Percentiles rank a stretch among this genome's conserved stretches.
These are phyloP conservation scores for Colletotrichum tropicicola DNA, from an alignment of 2,329 filamentous ascomycete species.

Conservation along the genomic window DNA sequence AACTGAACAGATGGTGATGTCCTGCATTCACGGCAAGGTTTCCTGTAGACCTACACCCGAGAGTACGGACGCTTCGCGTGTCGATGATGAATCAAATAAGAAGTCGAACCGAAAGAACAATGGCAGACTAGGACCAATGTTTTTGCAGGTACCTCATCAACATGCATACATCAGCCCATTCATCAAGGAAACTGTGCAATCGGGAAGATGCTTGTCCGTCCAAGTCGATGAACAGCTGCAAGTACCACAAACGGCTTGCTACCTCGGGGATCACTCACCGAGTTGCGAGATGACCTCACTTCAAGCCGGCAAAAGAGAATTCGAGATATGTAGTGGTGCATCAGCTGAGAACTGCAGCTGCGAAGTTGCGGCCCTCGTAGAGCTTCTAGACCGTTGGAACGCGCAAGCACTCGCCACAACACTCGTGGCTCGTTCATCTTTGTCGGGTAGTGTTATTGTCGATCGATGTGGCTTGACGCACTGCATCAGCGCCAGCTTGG, in stretches of 20 bases:
- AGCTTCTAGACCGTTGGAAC: constrained; percentile 15
- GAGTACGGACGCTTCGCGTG: background rate
- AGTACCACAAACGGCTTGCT: background rate
- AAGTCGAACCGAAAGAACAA: too few species aligned
- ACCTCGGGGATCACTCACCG: background rate
- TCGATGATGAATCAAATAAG: too few species aligned
- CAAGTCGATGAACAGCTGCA: background rate
- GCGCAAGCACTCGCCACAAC: constrained; percentile 31
- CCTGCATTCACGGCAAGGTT: too few species aligned
- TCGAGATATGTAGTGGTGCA: too few species aligned
- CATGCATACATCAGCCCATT: too few species aligned
- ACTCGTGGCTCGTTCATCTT: constrained; percentile 3
- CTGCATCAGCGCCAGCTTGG: background rate
- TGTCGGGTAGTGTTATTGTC: background rate
- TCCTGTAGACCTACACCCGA: too few species aligned
- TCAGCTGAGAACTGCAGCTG: background rate
- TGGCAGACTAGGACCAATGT: too few species aligned
- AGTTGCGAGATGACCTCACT: background rate
- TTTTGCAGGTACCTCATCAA: background rate
- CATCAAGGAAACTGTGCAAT: too few species aligned
- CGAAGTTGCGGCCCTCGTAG: too few species aligned
- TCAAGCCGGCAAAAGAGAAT: too few species aligned
- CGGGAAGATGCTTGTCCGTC: background rate
- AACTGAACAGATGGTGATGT: too few species aligned
- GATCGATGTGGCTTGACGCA: constrained; percentile 28